Conservation (phyloP, 768 basidiomycete species). For the Phlebiopsis gigantea region DNA sequence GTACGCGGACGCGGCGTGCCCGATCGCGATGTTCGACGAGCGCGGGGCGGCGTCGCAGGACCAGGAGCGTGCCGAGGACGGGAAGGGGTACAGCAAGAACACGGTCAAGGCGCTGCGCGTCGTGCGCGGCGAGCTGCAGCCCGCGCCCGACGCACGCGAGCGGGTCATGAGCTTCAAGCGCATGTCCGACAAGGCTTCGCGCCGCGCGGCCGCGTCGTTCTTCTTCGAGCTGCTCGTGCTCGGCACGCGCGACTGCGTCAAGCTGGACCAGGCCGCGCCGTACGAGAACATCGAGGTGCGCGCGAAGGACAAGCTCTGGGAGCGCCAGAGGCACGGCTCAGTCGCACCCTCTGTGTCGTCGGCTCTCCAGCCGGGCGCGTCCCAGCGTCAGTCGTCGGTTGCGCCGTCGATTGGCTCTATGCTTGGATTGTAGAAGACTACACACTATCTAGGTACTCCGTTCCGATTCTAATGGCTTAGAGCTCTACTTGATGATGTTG, state of each 20-base stretch:
- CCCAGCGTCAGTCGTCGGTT: constrained; percentile 6
- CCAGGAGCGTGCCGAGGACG: constrained; percentile 46
- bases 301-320: constrained; percentile 84
- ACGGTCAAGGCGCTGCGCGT: constrained; percentile 80
- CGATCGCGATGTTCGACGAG: constrained; percentile 77
- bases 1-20: constrained; percentile 67
- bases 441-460: background rate
- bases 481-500: background rate
- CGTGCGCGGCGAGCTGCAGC: constrained; percentile 67
- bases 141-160: constrained; percentile 41
- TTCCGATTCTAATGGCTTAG: background rate
- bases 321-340: constrained; percentile 48
- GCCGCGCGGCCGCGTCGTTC: constrained; percentile 90
- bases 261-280: constrained; percentile 64
- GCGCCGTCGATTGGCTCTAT: constrained; percentile 21
- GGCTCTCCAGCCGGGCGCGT: constrained; percentile 22
- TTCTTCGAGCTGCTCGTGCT: constrained; percentile 97
- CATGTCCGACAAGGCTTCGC: constrained; percentile 80
- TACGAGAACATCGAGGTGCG: constrained; percentile 85
- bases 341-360: constrained; percentile 42
- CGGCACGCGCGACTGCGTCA: constrained; percentile 87
- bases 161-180: constrained; percentile 73
- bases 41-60: constrained; percentile 46
- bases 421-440: constrained; percentile 18
- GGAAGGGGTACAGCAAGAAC: constrained; percentile 73